Evolutionary conservation across 495 filamentous ascomycete species (phyloP).

Genomic region (Aspergillus affinis): DNA sequence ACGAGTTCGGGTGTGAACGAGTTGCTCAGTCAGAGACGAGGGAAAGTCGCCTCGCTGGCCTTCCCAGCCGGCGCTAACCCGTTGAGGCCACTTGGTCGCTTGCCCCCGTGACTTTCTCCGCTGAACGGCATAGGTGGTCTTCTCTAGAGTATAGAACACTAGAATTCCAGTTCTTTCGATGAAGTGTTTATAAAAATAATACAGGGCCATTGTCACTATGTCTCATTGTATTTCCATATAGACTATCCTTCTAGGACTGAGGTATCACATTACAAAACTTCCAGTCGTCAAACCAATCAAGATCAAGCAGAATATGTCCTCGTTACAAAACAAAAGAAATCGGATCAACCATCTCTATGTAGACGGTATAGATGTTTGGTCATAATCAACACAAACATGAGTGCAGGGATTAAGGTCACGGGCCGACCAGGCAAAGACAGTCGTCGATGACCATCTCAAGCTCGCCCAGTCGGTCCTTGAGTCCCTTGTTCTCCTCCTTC

Average conservation of each 20-base stretch:
- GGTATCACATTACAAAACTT: background rate
- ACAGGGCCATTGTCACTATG: no score
- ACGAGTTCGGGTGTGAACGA: slow-evolving; percentile 33
- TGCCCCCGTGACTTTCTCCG: slow-evolving; percentile 16
- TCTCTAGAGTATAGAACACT: no score
- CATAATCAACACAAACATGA: background rate
- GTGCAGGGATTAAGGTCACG: slow-evolving; percentile 18
- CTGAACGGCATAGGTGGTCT: background rate
- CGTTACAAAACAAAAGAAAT: background rate
- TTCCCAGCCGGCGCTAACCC: slow-evolving; percentile 45
- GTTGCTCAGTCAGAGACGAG: slow-evolving; percentile 14
- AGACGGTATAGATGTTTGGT: background rate
- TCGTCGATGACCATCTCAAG: slow-evolving; percentile 70
- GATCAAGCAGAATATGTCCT: background rate
- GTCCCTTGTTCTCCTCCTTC: slow-evolving; percentile 68
- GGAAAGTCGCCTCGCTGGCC: slow-evolving; percentile 39
- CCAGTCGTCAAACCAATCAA: background rate
- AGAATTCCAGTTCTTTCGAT: no score
- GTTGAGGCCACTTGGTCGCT: slow-evolving; percentile 48
- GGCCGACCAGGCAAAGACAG: slow-evolving; percentile 63
- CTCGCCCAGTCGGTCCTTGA: slow-evolving; percentile 66
- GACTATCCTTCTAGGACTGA: background rate
- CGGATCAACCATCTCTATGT: background rate
- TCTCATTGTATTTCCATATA: background rate
- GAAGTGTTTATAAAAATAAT: no score